Conservation (phyloP, 1,284 basidiomycete genomes). For the Sanghuangporus weigelae region DNA sequence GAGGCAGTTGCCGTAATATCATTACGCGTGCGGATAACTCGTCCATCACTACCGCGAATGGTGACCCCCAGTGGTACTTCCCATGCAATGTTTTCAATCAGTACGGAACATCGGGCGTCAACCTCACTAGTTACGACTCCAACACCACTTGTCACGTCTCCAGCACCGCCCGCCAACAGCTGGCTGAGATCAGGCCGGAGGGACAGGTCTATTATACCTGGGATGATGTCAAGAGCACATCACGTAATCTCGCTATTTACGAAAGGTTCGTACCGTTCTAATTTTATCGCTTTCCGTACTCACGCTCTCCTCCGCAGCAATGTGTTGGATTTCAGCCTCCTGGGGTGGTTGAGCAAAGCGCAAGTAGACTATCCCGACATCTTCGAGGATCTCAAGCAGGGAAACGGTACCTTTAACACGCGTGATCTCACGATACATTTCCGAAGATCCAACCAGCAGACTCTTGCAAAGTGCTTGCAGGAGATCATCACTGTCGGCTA, state of each 20-base stretch:
- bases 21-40: conserved; percentile 71
- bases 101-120: conserved; percentile 56
- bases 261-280: conserved; percentile 60
- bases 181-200: conserved; percentile 46
- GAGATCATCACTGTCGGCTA: conserved; percentile 88
- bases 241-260: conserved; percentile 85
- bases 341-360: conserved; percentile 77
- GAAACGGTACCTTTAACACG: conserved; percentile 72
- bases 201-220: conserved; percentile 94
- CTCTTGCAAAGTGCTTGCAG: conserved; percentile 77
- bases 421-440: conserved; percentile 86
- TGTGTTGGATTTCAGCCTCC: conserved; percentile 84
- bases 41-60: conserved; percentile 55
- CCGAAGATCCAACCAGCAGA: conserved; percentile 56
- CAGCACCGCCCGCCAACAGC: conserved; percentile 44
- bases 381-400: conserved; percentile 72
- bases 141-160: conserved; percentile 70
- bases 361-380: conserved; percentile 79
- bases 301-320: conserved; percentile 38
- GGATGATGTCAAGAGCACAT: conserved; percentile 69
- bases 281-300: background rate
- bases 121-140: conserved; percentile 63
- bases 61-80: conserved; percentile 82
- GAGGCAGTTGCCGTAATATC: conserved; percentile 73
- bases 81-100: conserved; percentile 89